phyloP scores from a whole-genome alignment of 179 eudicot species.

The Monotropa hypopitys region DNA sequence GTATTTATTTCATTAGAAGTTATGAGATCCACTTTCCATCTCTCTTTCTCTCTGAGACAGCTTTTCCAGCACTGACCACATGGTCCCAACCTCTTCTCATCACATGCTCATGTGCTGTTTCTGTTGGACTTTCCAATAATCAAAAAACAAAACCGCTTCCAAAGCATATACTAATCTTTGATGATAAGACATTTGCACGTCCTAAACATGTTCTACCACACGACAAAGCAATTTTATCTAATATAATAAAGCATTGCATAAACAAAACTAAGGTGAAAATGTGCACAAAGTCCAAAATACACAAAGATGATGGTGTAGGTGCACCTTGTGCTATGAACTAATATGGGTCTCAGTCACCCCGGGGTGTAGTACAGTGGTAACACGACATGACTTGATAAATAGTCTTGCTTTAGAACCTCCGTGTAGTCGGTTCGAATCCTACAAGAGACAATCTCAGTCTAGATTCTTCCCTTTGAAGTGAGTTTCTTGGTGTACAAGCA shows the following conservation, averaged over 20 bases:
- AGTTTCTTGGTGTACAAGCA: no score
- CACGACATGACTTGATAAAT: no score
- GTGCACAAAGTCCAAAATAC: no score
- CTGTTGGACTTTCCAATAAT: conserved; percentile 2
- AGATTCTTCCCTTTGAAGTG: no score
- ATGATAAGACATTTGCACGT: not conserved
- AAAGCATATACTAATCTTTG: not conserved
- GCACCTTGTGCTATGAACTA: no score
- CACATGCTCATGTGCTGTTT: conserved; percentile 23
- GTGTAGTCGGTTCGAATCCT: no score
- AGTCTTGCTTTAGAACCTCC: no score
- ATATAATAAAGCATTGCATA: not conserved
- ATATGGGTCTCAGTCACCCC: no score
- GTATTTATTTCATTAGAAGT: no score
- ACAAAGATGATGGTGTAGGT: no score
- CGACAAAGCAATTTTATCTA: not conserved
- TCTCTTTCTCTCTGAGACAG: conserved; percentile 1
- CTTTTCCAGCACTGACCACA: conserved; percentile 20
- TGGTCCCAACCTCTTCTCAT: conserved; percentile 20
- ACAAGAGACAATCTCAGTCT: no score
- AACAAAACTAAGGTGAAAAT: not conserved
- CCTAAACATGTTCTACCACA: not conserved
- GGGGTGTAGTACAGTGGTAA: no score
- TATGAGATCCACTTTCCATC: conserved; percentile 13
- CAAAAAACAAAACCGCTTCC: not conserved